Evolutionary conservation across 768 basidiomycete genomes (phyloP).

Genomic region (Glaciozyma martinii): DNA sequence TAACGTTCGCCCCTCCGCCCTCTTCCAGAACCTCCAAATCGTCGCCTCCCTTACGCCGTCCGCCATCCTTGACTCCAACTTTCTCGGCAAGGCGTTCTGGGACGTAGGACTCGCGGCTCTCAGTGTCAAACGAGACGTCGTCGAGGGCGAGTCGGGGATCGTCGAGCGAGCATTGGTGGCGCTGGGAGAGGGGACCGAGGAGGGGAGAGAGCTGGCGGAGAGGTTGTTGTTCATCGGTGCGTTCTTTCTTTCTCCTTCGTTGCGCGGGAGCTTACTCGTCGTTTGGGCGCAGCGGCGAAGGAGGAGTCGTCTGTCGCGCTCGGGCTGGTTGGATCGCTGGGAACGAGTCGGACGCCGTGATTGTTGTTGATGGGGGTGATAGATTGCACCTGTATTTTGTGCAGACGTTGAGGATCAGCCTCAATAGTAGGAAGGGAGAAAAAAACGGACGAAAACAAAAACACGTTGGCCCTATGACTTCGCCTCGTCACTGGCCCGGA

Average conservation of each 20-base stretch:
- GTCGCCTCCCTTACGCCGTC: background rate
- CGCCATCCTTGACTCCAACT: background rate
- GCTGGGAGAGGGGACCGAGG: background rate
- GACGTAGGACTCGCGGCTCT: background rate
- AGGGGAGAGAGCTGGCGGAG: background rate
- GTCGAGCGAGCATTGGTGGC: background rate
- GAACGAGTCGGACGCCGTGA: background rate
- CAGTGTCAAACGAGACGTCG: background rate
- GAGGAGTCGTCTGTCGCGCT: slow-evolving; percentile 1
- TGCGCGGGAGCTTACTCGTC: background rate
- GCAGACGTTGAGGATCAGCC: too few relatives aligned
- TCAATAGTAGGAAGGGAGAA: too few relatives aligned
- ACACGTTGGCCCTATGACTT: too few relatives aligned
- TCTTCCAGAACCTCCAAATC: slow-evolving; percentile 1
- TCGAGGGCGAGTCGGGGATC: slow-evolving; percentile 1
- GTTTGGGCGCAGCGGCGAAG: background rate
- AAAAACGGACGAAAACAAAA: too few relatives aligned
- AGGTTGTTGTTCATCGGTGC: background rate
- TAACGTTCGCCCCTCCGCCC: background rate
- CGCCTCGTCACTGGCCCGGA: too few relatives aligned
- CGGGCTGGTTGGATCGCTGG: background rate
- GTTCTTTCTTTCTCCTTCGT: background rate
- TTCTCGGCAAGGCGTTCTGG: slow-evolving; percentile 1
- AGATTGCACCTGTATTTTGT: too few relatives aligned
- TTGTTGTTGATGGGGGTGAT: too few relatives aligned